Percentiles rank a stretch among this genome's conserved stretches.
Evolutionary conservation across 371 early-diverging fungal genomes (phyloP).

Genomic region (Choanephora cucurbitarum): DNA sequence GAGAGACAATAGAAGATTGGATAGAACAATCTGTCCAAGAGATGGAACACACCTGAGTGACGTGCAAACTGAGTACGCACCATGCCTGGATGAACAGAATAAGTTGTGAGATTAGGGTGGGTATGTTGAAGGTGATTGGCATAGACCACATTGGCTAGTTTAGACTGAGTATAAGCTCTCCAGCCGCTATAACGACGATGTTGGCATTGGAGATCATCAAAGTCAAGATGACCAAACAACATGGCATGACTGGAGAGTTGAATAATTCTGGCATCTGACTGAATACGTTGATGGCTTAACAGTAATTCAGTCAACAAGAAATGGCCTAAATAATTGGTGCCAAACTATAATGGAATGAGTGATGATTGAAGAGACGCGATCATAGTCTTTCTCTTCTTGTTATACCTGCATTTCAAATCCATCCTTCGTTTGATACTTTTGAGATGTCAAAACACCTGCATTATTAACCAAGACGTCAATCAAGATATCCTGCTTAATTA

Average conservation of each 20-base stretch:
- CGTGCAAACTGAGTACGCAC: slow-evolving; percentile 36
- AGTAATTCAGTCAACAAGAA: slow-evolving; percentile 36
- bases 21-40: slow-evolving; percentile 5
- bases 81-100: slow-evolving; percentile 63
- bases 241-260: slow-evolving; percentile 28
- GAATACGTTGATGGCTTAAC: slow-evolving; percentile 12
- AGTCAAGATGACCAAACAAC: slow-evolving; percentile 26
- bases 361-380: too few relatives aligned
- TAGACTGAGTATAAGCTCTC: slow-evolving; percentile 54
- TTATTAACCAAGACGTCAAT: slow-evolving; percentile 63
- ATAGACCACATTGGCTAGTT: slow-evolving; percentile 72
- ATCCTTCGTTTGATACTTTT: slow-evolving; percentile 42
- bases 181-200: slow-evolving; percentile 10
- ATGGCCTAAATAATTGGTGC: slow-evolving; percentile 73
- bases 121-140: slow-evolving; percentile 50
- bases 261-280: slow-evolving; percentile 49
- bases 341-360: too few relatives aligned
- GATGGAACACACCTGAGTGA: slow-evolving; percentile 3
- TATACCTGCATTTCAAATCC: slow-evolving; percentile 63
- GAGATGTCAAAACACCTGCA: slow-evolving; percentile 55
- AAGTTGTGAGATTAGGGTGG: slow-evolving; percentile 45
- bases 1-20: slow-evolving; percentile 9
- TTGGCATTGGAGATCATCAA: slow-evolving; percentile 32
- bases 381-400: neutral
- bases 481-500: neutral